Conservation (phyloP, 176 grass and related monocot genomes). For the Saccharum officinarum region DNA sequence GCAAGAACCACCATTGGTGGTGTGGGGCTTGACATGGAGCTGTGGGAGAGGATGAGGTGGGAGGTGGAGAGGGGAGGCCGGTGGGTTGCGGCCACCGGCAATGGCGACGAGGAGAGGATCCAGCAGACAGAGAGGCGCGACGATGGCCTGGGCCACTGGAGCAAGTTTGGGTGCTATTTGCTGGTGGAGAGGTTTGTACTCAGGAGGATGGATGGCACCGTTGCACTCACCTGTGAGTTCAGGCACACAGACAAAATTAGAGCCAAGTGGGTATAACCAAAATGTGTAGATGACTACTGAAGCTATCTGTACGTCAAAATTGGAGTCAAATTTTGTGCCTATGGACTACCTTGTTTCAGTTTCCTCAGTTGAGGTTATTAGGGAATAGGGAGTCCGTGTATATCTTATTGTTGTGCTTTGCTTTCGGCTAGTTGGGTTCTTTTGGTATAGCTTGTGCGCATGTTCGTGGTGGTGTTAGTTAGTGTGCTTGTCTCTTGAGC, state of each 20-base stretch:
- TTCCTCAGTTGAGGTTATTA: too few relatives aligned
- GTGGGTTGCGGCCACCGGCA: background rate
- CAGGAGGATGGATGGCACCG: constrained; percentile 36
- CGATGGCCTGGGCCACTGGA: background rate
- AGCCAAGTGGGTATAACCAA: background rate
- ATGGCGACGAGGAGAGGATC: background rate
- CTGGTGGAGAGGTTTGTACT: constrained; percentile 52
- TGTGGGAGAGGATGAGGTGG: constrained; percentile 55
- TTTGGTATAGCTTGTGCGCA: too few relatives aligned
- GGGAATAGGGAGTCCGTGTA: too few relatives aligned
- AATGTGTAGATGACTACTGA: too few relatives aligned
- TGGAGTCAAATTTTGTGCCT: background rate
- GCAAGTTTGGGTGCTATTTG: constrained; percentile 12
- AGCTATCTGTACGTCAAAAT: too few relatives aligned
- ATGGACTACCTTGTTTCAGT: too few relatives aligned
- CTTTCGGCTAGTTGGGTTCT: too few relatives aligned
- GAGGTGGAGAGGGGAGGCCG: constrained; percentile 31
- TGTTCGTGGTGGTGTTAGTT: too few relatives aligned
- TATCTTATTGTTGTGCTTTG: too few relatives aligned
- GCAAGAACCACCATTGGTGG: too few relatives aligned
- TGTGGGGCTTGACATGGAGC: constrained; percentile 26
- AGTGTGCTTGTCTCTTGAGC: too few relatives aligned
- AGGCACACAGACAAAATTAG: constrained; percentile 39
- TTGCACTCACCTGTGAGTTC: constrained; percentile 44
- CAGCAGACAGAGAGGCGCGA: too few relatives aligned